Base-by-base conservation (phyloP, 257 asterid species). In the Solanum arcanum region DNA sequence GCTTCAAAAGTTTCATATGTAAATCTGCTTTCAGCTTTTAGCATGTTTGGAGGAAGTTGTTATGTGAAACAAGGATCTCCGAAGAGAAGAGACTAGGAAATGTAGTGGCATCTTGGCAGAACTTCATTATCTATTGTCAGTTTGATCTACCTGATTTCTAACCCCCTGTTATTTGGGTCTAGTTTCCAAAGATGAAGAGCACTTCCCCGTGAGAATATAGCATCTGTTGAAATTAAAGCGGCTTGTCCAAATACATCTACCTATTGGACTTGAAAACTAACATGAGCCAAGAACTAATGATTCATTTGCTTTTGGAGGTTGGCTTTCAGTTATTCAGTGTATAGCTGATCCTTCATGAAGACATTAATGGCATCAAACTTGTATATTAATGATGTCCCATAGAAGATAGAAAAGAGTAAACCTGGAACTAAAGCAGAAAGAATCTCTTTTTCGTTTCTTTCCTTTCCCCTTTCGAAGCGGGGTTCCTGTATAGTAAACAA, bases 321-420 rank as follows among this genome's bases (percentile, higher is more conserved):
- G 87, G 91, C 90, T 89, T 91, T 86, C 69, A 46, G 86, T 85
- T 84, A 87, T 89, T 83, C 77, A 84, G 84, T 91, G 96, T 89
- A 92, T 89, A 90, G 95, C 92, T 89, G 91, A 92, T 86, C 87
- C 91, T 92, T 91, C 80, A 85, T 84, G 70, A 41, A 83, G 83
- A 31, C 83, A 89, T 90, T 89, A 88, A 75, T 87, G 87, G 89
- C 87, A 83, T 70, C 82, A 81, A 89, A 92, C 86, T 81, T 92
- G 96, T 93, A 91, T 89, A 93, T 90, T 92, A 84, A 86, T 89
- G 85, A 10, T 86, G 87, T 89, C 90, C 89, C 85, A 89, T 89
- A 92, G 92, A 91, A 80, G 91, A 90, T 90, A 87, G 88, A 91
- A 87, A 68, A 88, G 89, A 62, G 87, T 72, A 73, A 86, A 68